Base-by-base conservation (phyloP, 2,329 filamentous ascomycete species). In the Botryotinia calthae region DNA sequence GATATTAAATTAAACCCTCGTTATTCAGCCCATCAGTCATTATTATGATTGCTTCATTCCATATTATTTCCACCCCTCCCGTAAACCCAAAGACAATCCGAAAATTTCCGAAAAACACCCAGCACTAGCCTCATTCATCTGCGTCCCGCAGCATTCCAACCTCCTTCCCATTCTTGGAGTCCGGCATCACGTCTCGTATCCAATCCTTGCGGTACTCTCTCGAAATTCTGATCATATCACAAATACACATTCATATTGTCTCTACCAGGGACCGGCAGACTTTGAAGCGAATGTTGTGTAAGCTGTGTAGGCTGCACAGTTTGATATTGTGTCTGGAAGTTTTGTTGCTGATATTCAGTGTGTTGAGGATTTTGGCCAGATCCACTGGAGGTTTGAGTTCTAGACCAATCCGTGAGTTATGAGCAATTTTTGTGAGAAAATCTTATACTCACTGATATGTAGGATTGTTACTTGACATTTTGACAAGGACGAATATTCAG, bases 181-280 rank as follows among this genome's bases (percentile, higher is more conserved):
- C 72, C 40, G 18, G 46, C 18, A 8, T 65, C 51, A 2, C 70
- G 62, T 44, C 40, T 22, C 9, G 68, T 72, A 2, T 37, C 22
- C 10, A 71, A n/a, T 6, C 71, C 72, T 58, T 75, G 70, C 3
- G 68, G 31, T 4, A 71, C 25, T 34, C 59, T 75, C 68, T 76
- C 76, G 34, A 74, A 74, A 37, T 74, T 61, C 22, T 76, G 65
- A 18, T 64, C 48, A 8, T 48, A 48, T 10, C 56, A 16, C 10
- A 76, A 25, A 66, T 77, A 77, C n/a, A 56, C 73, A 22, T 74
- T 31, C 44, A 76, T 14, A n/a, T 76, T 74, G 8, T 67, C 51
- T 48, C 62, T 58, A 14, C 51, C 48, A 16, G 70, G 63, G 4
- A 7, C 1, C 4, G 70, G 51, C 6, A 72, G 28, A 20, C 6